Evolutionary conservation across 768 basidiomycete species (phyloP).

Genomic region (Lepiota venenata): DNA sequence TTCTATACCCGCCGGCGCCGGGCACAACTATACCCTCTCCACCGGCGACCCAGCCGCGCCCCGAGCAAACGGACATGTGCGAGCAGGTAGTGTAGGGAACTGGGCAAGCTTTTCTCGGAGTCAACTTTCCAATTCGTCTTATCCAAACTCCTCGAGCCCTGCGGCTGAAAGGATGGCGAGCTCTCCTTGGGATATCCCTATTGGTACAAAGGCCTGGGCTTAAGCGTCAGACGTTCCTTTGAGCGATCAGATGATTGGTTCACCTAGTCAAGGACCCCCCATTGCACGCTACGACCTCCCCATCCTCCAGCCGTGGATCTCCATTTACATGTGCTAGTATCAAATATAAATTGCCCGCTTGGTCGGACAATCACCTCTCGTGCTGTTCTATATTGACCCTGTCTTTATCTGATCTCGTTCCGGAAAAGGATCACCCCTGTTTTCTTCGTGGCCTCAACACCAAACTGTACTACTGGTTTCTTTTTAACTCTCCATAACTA

Average conservation of each 20-base stretch:
- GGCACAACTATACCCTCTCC: constrained; percentile 25
- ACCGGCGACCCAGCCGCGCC: constrained; percentile 17
- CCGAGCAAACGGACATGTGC: constrained; percentile 66
- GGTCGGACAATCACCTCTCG: constrained; percentile 2
- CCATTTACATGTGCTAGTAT: constrained; percentile 5
- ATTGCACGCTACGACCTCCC: background rate
- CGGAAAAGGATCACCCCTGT: constrained; percentile 3
- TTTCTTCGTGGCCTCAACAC: background rate
- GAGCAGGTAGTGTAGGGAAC: constrained; percentile 79
- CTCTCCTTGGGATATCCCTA: constrained; percentile 59
- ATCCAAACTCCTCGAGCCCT: constrained; percentile 49
- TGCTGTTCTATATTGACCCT: background rate
- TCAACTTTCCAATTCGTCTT: constrained; percentile 46
- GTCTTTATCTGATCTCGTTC: background rate
- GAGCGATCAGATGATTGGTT: constrained; percentile 1
- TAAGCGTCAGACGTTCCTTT: constrained; percentile 22
- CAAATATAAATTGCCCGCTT: constrained; percentile 1
- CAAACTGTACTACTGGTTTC: constrained; percentile 6
- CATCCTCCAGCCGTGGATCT: background rate
- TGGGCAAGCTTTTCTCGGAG: constrained; percentile 65
- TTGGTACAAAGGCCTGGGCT: constrained; percentile 54
- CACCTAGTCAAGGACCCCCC: background rate
- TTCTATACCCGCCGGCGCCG: constrained; percentile 50
- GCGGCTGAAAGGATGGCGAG: constrained; percentile 53
- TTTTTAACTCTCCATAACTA: background rate